Evolutionary conservation across 2,329 filamentous ascomycete species (phyloP).

Genomic region (Monosporascus sp.): DNA sequence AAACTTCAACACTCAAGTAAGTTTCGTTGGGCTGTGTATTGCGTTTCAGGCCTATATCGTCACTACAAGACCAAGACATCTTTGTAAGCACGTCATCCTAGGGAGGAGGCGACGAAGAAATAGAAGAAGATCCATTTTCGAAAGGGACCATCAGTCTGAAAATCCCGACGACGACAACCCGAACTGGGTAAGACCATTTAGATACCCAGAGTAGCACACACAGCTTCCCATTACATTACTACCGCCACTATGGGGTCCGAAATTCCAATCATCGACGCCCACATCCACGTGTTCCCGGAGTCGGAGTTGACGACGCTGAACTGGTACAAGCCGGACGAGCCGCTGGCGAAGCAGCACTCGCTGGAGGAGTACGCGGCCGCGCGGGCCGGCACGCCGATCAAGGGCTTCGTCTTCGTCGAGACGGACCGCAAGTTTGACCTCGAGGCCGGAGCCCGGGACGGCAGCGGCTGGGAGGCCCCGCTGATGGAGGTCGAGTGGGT

Average conservation of each 20-base stretch:
- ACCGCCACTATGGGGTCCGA: slow-evolving; percentile 19
- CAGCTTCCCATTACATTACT: not conserved
- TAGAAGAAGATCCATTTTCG: too few species aligned
- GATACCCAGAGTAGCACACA: too few species aligned
- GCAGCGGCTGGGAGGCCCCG: slow-evolving; percentile 59
- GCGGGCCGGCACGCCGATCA: slow-evolving; percentile 37
- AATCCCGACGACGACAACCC: too few species aligned
- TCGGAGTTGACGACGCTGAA: slow-evolving; percentile 60
- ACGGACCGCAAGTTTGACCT: slow-evolving; percentile 66
- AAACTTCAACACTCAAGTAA: too few species aligned
- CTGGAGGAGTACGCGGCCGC: slow-evolving; percentile 55
- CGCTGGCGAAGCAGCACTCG: slow-evolving; percentile 60
- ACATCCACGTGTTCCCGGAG: slow-evolving; percentile 81
- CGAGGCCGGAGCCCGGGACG: slow-evolving; percentile 36
- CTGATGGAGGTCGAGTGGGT: slow-evolving; percentile 69
- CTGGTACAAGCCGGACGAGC: slow-evolving; percentile 59
- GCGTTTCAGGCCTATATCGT: too few species aligned
- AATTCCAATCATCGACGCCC: slow-evolving; percentile 74
- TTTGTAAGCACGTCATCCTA: too few species aligned
- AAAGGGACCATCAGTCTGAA: too few species aligned
- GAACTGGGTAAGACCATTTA: too few species aligned
- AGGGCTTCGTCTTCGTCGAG: slow-evolving; percentile 78
- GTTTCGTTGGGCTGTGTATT: too few species aligned
- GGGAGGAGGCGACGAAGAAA: too few species aligned
- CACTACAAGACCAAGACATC: too few species aligned